Evolutionary conservation across 495 filamentous ascomycete genomes (phyloP).

Genomic region (Aspergillus ostianus): DNA sequence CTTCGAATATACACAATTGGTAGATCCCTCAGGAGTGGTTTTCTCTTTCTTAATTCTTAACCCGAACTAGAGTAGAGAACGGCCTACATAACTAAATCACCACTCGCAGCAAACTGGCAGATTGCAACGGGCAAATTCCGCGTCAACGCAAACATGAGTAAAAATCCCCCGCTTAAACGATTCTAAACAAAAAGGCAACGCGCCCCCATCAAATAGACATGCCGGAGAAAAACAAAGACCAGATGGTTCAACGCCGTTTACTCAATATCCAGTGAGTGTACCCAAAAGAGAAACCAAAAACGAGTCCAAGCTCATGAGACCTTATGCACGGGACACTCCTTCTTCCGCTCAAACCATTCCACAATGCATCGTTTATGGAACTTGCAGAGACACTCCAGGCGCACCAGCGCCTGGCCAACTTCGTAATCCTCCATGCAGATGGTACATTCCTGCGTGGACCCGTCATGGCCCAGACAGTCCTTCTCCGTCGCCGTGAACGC

Average conservation of each 20-base stretch:
- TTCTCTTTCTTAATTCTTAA: too few relatives aligned
- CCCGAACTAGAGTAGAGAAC: too few relatives aligned
- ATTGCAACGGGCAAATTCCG: too few relatives aligned
- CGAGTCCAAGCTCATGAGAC: constrained; percentile 25
- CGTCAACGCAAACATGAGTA: too few relatives aligned
- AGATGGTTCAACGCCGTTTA: neutral
- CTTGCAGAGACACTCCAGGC: constrained; percentile 89
- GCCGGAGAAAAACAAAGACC: neutral
- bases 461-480: constrained; percentile 75
- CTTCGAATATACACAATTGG: too few relatives aligned
- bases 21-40: too few relatives aligned
- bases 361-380: constrained; percentile 76
- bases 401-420: constrained; percentile 74
- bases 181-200: too few relatives aligned
- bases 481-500: constrained; percentile 86
- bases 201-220: neutral
- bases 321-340: constrained; percentile 55
- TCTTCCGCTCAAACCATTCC: constrained; percentile 54
- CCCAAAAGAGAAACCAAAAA: constrained; percentile 7
- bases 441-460: constrained; percentile 68
- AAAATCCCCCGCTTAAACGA: too few relatives aligned
- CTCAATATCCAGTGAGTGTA: neutral
- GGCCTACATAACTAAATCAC: too few relatives aligned
- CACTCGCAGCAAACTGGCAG: too few relatives aligned
- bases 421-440: constrained; percentile 98